Base-by-base conservation (phyloP, 352 stramenopile genomes). In the Globisporangium nodosum region DNA sequence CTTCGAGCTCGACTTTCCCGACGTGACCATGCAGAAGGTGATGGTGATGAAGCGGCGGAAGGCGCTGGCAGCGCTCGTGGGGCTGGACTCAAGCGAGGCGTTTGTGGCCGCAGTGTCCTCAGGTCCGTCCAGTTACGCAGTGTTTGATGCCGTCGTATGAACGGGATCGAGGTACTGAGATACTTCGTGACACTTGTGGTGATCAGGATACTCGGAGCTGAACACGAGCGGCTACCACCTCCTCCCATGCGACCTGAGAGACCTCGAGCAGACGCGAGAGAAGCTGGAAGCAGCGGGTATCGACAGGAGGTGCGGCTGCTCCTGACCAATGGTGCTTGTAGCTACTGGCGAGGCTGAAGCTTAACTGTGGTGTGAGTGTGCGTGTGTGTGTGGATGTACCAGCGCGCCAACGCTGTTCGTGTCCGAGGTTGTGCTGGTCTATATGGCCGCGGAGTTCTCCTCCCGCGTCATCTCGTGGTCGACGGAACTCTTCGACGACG, bases 371-470 rank as follows among this genome's bases (percentile, higher is more conserved):
- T 27, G 24, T 27, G 24, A 27, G 24, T 43, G 30, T 31, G 27
- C 1, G 30, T 45, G 16, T 12, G 37, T 43, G 37, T 6, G 31
- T 67, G n/a, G 2, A 11, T 5, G 8, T 7, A 21, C 3, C 7
- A 81, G 64, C 43, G 52, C 61, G 9, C 82, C 78, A 12, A 90
- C 81, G 48, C 61, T 94, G 46, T 92, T 97, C 50, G 73, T 97
- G 53, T 96, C 90, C 5, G 90, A 97, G 64, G 95, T 83, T 52
- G 90, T 97, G 58, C 59, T 97, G 43, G 92, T 96, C 58, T 97
- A 97, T 75, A 96, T 97, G 76, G 81, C 95, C 30, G 78, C 90
- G 16, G 74, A 82, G 52, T 83, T 79, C 59, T 96, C 88, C 15
- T 73, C 73, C 24, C 73, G 80, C 40, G 70, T 96, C 15, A 69